Percentiles rank a stretch among this genome's conserved stretches.
Evolutionary conservation across 768 basidiomycete genomes (phyloP).

Genomic region (Tulasnella sp.): DNA sequence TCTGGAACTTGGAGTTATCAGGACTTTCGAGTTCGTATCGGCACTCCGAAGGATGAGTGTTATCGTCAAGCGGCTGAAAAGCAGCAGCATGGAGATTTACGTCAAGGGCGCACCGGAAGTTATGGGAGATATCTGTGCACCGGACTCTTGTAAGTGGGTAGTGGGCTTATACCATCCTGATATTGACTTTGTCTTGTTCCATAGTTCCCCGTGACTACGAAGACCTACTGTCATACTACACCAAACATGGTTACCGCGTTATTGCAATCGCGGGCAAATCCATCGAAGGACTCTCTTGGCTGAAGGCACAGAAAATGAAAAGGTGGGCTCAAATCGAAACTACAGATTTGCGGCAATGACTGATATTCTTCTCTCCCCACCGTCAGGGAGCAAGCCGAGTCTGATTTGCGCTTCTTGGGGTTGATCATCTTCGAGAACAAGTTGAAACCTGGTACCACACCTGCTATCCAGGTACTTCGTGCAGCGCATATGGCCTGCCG

Average conservation of each 20-base stretch:
- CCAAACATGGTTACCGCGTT: constrained; percentile 90
- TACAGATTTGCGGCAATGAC: too few relatives aligned
- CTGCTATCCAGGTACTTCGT: constrained; percentile 81
- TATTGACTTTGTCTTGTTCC: neutral
- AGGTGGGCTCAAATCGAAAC: constrained; percentile 45
- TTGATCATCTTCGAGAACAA: constrained; percentile 98
- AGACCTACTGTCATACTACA: constrained; percentile 92
- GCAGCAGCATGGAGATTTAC: constrained; percentile 92
- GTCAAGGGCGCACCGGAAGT: constrained; percentile 99
- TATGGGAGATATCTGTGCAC: constrained; percentile 91
- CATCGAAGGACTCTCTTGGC: constrained; percentile 87
- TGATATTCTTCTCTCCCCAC: neutral
- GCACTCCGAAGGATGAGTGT: constrained; percentile 93
- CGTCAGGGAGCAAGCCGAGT: constrained; percentile 85
- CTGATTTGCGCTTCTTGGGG: constrained; percentile 79
- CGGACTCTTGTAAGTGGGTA: constrained; percentile 66
- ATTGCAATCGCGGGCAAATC: constrained; percentile 97
- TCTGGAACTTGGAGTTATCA: constrained; percentile 89
- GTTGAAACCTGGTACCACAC: constrained; percentile 82
- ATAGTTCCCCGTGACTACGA: constrained; percentile 94
- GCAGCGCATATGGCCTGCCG: constrained; percentile 85
- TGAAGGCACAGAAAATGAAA: constrained; percentile 94
- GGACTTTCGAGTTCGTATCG: constrained; percentile 94
- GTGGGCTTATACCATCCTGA: neutral
- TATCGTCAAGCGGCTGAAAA: constrained; percentile 89